Percentiles rank a stretch among this genome's conserved stretches.
Conservation (phyloP, 345 rosid species). For the Cardamine occulta region DNA sequence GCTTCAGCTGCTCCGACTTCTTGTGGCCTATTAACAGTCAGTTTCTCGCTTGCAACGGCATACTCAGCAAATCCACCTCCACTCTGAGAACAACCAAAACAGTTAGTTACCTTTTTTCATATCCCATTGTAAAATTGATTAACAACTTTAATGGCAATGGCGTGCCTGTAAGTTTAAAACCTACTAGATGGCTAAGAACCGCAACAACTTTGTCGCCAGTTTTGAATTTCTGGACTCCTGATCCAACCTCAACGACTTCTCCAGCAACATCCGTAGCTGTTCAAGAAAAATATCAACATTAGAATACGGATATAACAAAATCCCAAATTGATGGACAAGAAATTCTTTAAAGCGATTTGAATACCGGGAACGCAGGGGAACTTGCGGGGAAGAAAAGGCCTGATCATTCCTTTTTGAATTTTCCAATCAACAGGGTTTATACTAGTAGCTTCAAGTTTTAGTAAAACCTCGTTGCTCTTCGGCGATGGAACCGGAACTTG, state of each 20-base stretch:
- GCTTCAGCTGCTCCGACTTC: constrained; percentile 75
- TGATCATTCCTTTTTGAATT: constrained; percentile 63
- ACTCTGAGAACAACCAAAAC: constrained; percentile 39
- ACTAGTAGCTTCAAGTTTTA: constrained; percentile 65
- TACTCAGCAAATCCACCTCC: constrained; percentile 74
- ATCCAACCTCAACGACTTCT: constrained; percentile 72
- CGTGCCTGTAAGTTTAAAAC: constrained; percentile 18
- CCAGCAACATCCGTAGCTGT: constrained; percentile 83
- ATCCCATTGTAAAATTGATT: background rate
- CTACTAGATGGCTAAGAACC: constrained; percentile 52
- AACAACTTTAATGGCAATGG: background rate
- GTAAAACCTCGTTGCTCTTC: constrained; percentile 56
- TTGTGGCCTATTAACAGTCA: constrained; percentile 58
- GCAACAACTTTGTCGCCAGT: constrained; percentile 85
- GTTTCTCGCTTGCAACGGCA: constrained; percentile 62
- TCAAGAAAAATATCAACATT: constrained; percentile 27
- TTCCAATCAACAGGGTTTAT: constrained; percentile 79
- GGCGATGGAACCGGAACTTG: constrained; percentile 60
- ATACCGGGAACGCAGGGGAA: constrained; percentile 81
- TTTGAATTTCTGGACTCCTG: constrained; percentile 60
- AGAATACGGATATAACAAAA: no score
- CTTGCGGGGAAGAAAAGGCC: constrained; percentile 67
- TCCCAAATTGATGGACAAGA: background rate
- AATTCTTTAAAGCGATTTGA: background rate
- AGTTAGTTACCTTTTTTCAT: background rate